Evolutionary conservation across 148 eudicot genomes (phyloP).

Genomic region (Rhododendron henanense): DNA sequence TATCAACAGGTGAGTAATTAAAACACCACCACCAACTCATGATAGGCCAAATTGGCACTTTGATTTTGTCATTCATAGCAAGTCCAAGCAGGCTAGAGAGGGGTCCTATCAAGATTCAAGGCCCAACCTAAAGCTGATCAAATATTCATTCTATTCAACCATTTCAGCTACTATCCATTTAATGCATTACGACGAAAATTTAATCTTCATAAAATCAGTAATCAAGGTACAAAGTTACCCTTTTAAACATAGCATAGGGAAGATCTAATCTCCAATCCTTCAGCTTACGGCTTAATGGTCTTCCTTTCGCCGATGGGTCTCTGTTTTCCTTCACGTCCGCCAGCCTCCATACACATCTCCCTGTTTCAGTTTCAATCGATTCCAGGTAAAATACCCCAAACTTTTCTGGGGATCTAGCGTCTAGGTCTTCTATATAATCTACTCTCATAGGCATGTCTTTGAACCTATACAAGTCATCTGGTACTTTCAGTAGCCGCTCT

Average conservation of each 20-base stretch:
- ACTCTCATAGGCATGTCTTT: conserved; percentile 75
- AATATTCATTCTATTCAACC: neutral
- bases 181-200: neutral
- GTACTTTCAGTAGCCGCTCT: conserved; percentile 69
- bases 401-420: conserved; percentile 42
- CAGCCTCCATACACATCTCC: conserved; percentile 72
- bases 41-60: neutral
- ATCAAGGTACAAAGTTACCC: conserved; percentile 61
- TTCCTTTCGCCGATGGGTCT: conserved; percentile 75
- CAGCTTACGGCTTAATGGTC: conserved; percentile 73
- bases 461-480: conserved; percentile 74
- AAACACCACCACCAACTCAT: neutral
- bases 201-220: conserved; percentile 12
- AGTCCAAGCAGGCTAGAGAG: neutral
- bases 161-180: neutral
- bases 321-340: conserved; percentile 89
- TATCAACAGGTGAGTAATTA: neutral
- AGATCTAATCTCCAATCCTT: conserved; percentile 79
- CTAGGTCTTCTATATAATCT: conserved; percentile 38
- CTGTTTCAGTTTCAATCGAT: conserved; percentile 52
- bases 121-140: neutral
- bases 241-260: conserved; percentile 49
- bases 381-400: conserved; percentile 63
- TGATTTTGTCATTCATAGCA: neutral
- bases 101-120: neutral